Percentiles rank a stretch among this genome's conserved stretches.
phyloP scores from a whole-genome alignment of 208 protist species.

The Trypanosoma scelopori region DNA sequence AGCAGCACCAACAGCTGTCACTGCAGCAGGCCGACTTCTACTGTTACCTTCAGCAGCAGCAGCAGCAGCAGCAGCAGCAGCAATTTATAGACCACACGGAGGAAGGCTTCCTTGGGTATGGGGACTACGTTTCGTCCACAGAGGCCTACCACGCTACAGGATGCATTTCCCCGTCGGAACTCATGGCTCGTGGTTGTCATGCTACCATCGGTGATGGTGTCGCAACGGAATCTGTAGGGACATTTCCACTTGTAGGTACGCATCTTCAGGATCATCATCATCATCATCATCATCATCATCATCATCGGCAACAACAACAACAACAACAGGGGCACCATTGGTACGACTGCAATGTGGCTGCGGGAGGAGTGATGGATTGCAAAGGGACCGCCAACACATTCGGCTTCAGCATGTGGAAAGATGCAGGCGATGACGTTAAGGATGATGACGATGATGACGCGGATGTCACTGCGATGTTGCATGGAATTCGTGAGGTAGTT shows the following conservation, averaged over 20 bases:
- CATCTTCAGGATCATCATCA: no score
- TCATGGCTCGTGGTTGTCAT: not conserved
- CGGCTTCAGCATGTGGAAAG: constrained; percentile 2
- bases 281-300: no score
- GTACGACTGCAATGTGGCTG: not conserved
- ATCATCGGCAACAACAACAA: not conserved
- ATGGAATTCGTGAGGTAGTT: constrained; percentile 20
- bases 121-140: not conserved
- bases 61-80: constrained; percentile 5
- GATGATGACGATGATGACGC: constrained; percentile 28
- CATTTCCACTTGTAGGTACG: not conserved
- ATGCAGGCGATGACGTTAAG: not conserved
- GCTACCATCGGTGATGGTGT: not conserved
- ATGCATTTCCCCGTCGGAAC: not conserved
- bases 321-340: not conserved
- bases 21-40: not conserved
- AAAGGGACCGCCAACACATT: not conserved
- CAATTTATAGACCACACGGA: not conserved
- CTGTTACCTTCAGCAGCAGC: not conserved
- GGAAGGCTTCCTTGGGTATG: constrained; percentile 6
- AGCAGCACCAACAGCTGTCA: not conserved
- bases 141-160: constrained; percentile 4
- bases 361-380: not conserved
- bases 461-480: constrained; percentile 27
- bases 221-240: not conserved